Evolutionary conservation across 1,284 basidiomycete genomes (phyloP).

Genomic region (Moesziomyces globuligerus): DNA sequence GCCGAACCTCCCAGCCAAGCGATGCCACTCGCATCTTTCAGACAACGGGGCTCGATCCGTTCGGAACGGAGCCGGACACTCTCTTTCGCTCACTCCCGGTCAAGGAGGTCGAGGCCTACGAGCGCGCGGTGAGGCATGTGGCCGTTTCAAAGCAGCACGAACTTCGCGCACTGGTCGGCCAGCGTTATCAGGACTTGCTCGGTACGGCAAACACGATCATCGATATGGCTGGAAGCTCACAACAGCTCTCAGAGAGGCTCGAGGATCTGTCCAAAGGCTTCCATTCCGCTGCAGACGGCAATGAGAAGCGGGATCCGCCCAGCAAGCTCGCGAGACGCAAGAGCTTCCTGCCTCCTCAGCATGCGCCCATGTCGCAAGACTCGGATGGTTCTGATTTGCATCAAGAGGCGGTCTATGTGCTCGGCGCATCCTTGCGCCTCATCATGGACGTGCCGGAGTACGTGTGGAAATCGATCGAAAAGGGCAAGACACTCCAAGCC

Average conservation of each 20-base stretch:
- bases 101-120: constrained; percentile 49
- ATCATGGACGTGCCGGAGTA: constrained; percentile 55
- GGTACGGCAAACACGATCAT: constrained; percentile 58
- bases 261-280: constrained; percentile 23
- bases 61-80: constrained; percentile 45
- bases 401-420: constrained; percentile 39
- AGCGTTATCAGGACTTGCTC: constrained; percentile 57
- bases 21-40: constrained; percentile 36
- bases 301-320: constrained; percentile 8
- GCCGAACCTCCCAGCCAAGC: constrained; percentile 15
- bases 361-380: background rate
- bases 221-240: constrained; percentile 51
- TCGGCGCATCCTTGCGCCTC: constrained; percentile 49
- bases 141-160: constrained; percentile 48
- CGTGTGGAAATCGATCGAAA: constrained; percentile 56
- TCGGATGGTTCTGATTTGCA: constrained; percentile 15
- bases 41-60: constrained; percentile 40
- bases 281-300: constrained; percentile 6
- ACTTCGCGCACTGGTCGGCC: constrained; percentile 50
- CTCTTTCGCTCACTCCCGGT: constrained; percentile 40
- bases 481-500: constrained; percentile 50
- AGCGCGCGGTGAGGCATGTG: constrained; percentile 19
- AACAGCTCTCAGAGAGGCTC: constrained; percentile 39
- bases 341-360: constrained; percentile 25
- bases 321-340: constrained; percentile 16